phyloP scores from a whole-genome alignment of 2,329 filamentous ascomycete species.

The Xylaria sp. region DNA sequence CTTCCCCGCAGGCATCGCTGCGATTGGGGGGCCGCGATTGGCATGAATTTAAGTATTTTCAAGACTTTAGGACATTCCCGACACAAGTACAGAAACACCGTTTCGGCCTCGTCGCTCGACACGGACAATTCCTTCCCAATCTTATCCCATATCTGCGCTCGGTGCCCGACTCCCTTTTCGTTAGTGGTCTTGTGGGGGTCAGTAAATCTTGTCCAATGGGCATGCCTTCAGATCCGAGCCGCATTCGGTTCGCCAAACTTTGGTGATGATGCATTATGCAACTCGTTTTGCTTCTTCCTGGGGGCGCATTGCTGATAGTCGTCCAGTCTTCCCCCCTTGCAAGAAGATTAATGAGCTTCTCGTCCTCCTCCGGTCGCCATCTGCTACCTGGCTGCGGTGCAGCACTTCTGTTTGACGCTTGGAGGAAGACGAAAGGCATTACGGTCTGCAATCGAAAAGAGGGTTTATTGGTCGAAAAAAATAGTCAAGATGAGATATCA shows the following conservation, averaged over 20 bases:
- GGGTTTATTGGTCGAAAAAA: too few relatives aligned
- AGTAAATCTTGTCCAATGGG: not conserved
- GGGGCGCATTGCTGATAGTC: constrained; percentile 13
- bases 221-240: constrained; percentile 4
- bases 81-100: too few relatives aligned
- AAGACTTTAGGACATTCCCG: not conserved
- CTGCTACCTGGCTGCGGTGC: not conserved
- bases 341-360: not conserved
- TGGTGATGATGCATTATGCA: constrained; percentile 18
- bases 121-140: not conserved
- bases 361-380: not conserved
- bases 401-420: not conserved
- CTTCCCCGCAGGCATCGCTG: too few relatives aligned
- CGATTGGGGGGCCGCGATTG: too few relatives aligned
- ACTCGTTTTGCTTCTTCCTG: constrained; percentile 9
- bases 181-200: not conserved
- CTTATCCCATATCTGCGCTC: not conserved
- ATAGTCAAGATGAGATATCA: too few relatives aligned
- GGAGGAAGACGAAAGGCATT: not conserved
- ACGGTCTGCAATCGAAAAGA: too few relatives aligned
- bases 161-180: not conserved
- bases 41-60: too few relatives aligned
- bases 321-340: constrained; percentile 7
- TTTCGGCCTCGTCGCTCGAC: not conserved
- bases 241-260: constrained; percentile 12